Evolutionary conservation across 768 basidiomycete genomes (phyloP).

Genomic region (Lentinula raphanica): DNA sequence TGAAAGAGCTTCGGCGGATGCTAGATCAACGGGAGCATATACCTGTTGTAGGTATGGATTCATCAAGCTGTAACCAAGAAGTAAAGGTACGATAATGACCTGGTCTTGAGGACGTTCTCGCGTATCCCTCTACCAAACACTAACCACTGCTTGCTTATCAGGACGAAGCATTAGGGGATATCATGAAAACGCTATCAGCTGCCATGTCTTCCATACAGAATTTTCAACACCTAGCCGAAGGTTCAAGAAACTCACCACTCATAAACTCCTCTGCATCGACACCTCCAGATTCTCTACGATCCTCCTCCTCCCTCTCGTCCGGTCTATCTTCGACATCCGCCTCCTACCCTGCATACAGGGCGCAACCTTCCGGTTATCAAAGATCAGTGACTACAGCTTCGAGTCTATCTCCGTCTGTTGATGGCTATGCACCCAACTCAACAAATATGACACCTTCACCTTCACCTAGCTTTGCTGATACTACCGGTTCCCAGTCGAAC

Average conservation of each 20-base stretch:
- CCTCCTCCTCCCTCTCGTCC: not conserved
- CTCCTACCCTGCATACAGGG: not conserved
- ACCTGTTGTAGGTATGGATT: not conserved
- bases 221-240: not conserved
- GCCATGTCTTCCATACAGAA: not conserved
- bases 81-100: not conserved
- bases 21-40: too few species aligned
- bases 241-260: not conserved
- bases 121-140: too few species aligned
- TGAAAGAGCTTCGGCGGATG: not conserved
- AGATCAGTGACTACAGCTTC: not conserved
- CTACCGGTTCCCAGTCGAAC: not conserved
- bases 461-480: not conserved
- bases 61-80: not conserved
- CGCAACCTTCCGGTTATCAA: not conserved
- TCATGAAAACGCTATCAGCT: not conserved
- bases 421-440: not conserved
- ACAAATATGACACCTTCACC: not conserved
- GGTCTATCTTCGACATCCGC: not conserved
- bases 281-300: not conserved
- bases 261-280: not conserved
- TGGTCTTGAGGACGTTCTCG: too few species aligned
- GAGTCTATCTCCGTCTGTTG: not conserved
- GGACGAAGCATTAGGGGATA: not conserved
- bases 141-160: too few species aligned